Evolutionary conservation across 1,284 basidiomycete species (phyloP).

Genomic region (Ceratobasidium sp.): DNA sequence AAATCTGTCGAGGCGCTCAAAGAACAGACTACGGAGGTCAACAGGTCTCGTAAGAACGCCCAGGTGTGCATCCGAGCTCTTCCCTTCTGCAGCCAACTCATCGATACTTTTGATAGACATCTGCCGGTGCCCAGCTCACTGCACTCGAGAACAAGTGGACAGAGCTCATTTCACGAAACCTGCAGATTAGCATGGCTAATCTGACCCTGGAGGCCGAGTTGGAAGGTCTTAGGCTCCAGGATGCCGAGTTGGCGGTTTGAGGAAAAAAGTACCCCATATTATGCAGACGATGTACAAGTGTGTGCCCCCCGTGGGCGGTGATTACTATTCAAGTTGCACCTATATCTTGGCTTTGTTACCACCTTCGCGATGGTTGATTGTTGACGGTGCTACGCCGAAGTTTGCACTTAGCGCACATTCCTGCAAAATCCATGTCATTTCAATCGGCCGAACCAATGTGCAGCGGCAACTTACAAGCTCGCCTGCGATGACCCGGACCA

Average conservation of each 20-base stretch:
- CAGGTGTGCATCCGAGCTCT: conserved; percentile 65
- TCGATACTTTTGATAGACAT: conserved; percentile 61
- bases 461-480: conserved; percentile 67
- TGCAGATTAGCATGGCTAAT: conserved; percentile 95
- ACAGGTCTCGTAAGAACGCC: conserved; percentile 84
- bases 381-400: conserved; percentile 85
- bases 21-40: conserved; percentile 81
- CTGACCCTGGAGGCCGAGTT: conserved; percentile 81
- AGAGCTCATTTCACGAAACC: conserved; percentile 83
- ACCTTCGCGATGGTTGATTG: conserved; percentile 70
- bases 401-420: conserved; percentile 72
- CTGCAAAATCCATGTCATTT: conserved; percentile 56
- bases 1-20: conserved; percentile 75
- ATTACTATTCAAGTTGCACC: background rate
- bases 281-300: conserved; percentile 4
- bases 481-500: conserved; percentile 83
- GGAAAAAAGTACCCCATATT: conserved; percentile 26
- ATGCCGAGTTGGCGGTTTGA: conserved; percentile 49
- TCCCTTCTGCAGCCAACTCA: conserved; percentile 50
- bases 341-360: conserved; percentile 62
- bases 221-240: conserved; percentile 52
- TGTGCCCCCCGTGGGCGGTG: background rate
- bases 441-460: conserved; percentile 19
- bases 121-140: conserved; percentile 80
- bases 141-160: conserved; percentile 87